These are phyloP conservation scores for Carex myosuroides DNA, from an alignment of 176 grass and related monocot genomes.

Conservation along the genomic window DNA sequence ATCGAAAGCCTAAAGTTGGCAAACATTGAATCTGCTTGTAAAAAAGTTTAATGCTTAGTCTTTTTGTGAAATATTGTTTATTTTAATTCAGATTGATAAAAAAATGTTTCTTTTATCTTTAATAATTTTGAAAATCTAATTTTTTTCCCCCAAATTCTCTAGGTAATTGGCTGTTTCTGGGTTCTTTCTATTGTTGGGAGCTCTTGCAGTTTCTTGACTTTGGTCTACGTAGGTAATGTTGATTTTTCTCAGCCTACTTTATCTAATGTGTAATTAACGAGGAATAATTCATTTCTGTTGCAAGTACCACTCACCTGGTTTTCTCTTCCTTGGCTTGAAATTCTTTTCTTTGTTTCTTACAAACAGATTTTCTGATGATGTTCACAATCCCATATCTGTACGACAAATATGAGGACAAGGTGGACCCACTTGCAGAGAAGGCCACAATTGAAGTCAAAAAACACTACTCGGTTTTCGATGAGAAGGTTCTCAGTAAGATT, in stretches of 20 bases:
- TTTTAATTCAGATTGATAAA: too few species aligned
- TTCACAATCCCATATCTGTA: slow-evolving; percentile 86
- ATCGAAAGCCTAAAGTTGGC: background rate
- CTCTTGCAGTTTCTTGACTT: slow-evolving; percentile 83
- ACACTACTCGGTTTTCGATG: slow-evolving; percentile 60
- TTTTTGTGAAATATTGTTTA: background rate
- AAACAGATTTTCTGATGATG: slow-evolving; percentile 65
- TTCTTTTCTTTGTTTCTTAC: slow-evolving; percentile 4
- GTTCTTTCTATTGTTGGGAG: slow-evolving; percentile 70
- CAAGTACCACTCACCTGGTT: background rate
- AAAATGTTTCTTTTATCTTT: background rate
- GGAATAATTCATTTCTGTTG: background rate
- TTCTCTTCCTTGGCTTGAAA: background rate
- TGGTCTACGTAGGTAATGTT: slow-evolving; percentile 75
- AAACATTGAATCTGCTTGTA: background rate
- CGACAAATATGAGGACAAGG: slow-evolving; percentile 84
- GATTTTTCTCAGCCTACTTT: background rate
- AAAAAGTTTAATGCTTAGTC: background rate
- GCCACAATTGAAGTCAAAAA: slow-evolving; percentile 67
- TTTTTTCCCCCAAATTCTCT: slow-evolving; percentile 1
- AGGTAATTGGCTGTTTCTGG: slow-evolving; percentile 89
- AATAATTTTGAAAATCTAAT: background rate
- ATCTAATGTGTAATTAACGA: background rate
- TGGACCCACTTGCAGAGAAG: slow-evolving; percentile 76
- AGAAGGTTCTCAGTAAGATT: slow-evolving; percentile 83